Evolutionary conservation across 257 asterid genomes (phyloP), one percentile per base, ranked within the genome.

Genomic region (Penstemon davidsonii): DNA sequence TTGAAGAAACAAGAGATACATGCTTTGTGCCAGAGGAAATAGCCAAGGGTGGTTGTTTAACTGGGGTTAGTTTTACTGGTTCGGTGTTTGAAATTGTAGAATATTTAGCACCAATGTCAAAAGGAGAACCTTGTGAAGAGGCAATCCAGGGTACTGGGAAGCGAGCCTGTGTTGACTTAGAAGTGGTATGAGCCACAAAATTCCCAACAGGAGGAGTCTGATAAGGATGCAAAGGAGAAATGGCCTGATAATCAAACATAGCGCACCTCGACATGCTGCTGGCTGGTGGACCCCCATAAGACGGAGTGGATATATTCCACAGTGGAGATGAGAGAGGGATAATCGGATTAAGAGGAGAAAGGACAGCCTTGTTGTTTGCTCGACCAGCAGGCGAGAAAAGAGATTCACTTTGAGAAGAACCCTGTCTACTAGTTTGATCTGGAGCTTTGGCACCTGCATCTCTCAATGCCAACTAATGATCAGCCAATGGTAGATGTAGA

Each of bases 301-400:
- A 76, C 38, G 96, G 95, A 43, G 96, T 82, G 60, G 95, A 58
- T 60, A 87, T 81, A 72, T 79, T 91, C 99, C 99, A 91, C 68
- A 95, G 84, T 51, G 99, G 96, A 18, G 99, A 86, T 0, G 98
- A 86, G 72, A 81, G 86, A 77, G 96, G 92, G 42, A 83, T 82
- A 78, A 81, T 72, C 5, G 96, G 87, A 73, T 76, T 85, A 64
- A 64, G 78, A 4, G 86, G 84, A 67, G 92, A 80, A 77, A 86
- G 73, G 64, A 81, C 69, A 72, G 71, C 76, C 75, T 81, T 94
- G 83, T 70, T 82, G 72, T 82, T 75, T 64, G 82, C 78, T 69
- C 89, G 82, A 55, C 78, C 83, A 64, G 78, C 77, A 53, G 87
- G 61, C 8, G 88, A 60, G 43, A 86, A 57, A 73, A 76, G 62